A percentile compares a stretch with the other conserved stretches of the same genome.
Conservation (phyloP, 306 rosid genomes). For the Quercus engelmannii region DNA sequence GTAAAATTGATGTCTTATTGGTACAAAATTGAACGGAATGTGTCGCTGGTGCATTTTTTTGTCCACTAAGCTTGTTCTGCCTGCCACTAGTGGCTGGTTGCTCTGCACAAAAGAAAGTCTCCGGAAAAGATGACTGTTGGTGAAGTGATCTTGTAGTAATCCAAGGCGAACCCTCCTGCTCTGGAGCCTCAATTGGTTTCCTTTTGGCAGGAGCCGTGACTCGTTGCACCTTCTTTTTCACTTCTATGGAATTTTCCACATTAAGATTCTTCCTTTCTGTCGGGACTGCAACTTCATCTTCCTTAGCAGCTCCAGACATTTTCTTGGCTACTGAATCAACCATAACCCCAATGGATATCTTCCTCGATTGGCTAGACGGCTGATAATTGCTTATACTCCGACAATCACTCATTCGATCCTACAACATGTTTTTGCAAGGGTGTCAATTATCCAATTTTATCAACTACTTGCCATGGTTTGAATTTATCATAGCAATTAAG, state of each 20-base stretch:
- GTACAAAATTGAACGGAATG: slow-evolving; percentile 31
- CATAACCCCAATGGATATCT: slow-evolving; percentile 85
- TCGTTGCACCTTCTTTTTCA: slow-evolving; percentile 37
- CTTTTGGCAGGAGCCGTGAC: slow-evolving; percentile 29
- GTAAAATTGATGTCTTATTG: slow-evolving; percentile 35
- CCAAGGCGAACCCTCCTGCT: slow-evolving; percentile 45
- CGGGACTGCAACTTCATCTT: slow-evolving; percentile 27
- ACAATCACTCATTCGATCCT: slow-evolving; percentile 55
- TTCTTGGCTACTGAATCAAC: slow-evolving; percentile 46
- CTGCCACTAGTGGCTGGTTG: slow-evolving; percentile 39
- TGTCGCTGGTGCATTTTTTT: slow-evolving; percentile 34
- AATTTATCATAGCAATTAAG: neutral
- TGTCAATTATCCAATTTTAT: slow-evolving; percentile 10
- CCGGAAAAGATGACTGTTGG: slow-evolving; percentile 40
- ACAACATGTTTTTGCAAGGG: slow-evolving; percentile 26
- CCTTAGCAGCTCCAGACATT: slow-evolving; percentile 39
- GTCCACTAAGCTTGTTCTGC: slow-evolving; percentile 33
- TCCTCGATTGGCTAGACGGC: slow-evolving; percentile 77
- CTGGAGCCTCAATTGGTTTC: slow-evolving; percentile 36
- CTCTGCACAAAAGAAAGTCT: slow-evolving; percentile 38
- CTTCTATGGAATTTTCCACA: slow-evolving; percentile 27
- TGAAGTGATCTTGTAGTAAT: slow-evolving; percentile 36
- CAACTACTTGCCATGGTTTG: neutral
- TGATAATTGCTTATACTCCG: slow-evolving; percentile 60
- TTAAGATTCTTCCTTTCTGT: slow-evolving; percentile 40